Evolutionary conservation across 352 stramenopile genomes (phyloP).

Genomic region (Pelagophyceae sp.): DNA sequence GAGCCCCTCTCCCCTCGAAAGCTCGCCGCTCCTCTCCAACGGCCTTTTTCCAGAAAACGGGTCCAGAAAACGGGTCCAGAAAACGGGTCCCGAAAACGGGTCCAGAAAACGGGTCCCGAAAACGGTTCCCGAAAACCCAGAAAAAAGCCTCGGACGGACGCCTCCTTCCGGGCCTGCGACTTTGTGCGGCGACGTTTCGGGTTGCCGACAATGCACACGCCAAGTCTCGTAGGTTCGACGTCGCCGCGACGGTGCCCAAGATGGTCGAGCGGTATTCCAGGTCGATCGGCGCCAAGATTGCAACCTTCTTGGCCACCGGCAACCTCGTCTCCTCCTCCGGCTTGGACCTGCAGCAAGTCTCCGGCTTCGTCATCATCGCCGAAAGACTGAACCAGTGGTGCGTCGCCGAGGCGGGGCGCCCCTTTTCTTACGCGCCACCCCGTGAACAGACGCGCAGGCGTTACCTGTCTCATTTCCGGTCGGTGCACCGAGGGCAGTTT

Average conservation of each 20-base stretch:
- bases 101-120: slow-evolving; percentile 35
- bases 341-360: slow-evolving; percentile 89
- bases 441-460: no score
- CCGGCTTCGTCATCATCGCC: slow-evolving; percentile 97
- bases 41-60: no score
- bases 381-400: slow-evolving; percentile 98
- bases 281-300: slow-evolving; percentile 83
- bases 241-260: slow-evolving; percentile 81
- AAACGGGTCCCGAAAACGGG: no score
- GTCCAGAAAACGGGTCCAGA: no score
- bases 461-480: slow-evolving; percentile 97
- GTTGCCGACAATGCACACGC: no score
- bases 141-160: slow-evolving; percentile 40
- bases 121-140: slow-evolving; percentile 46
- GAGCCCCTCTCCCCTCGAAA: no score
- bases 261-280: slow-evolving; percentile 68
- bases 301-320: slow-evolving; percentile 97
- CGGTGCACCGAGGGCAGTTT: slow-evolving; percentile 96
- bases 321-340: slow-evolving; percentile 93
- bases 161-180: no score
- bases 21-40: no score
- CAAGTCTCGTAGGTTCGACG: no score
- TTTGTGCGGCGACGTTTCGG: no score
- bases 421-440: no score
- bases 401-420: no score